Evolutionary conservation across 2,329 filamentous ascomycete genomes (phyloP), one percentile per base, ranked within the genome.

Genomic region (Cryphonectria radicalis): DNA sequence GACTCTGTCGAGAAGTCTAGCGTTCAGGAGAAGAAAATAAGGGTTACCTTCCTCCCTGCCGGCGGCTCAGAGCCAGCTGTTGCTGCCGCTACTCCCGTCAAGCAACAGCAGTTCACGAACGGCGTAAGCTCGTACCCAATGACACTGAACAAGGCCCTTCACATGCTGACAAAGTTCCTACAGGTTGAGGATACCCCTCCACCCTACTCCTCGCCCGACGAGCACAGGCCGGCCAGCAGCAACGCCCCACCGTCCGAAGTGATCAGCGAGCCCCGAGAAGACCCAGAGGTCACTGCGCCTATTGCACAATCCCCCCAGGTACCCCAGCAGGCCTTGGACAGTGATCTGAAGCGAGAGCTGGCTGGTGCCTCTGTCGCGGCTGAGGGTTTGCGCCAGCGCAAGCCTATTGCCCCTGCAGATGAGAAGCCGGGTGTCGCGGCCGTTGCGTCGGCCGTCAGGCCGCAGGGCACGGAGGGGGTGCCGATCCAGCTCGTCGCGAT

Each of bases 11-110:
- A 93, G 71, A 98, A 97, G 84, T 86, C 87, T 19, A 86, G 88
- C 32, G 91, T 99, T 72, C 90, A 94, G 78, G 96, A 99, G 86
- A 93, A 92, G 85, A 99, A 98, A 87, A 99, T 99, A 76, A 91
- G 95, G 63, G 96, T 99, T 74, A 88, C 87, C 76, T 99, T 95
- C 87, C 86, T 98, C 59, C 82, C 92, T 64, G 86, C 91, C 13
- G 69, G 50, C 25, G 88, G 89, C 66, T 87, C 87, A 6, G 75
- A 73, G 19, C 70, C 74, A 25, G 59, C 67, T 10, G 72, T 67
- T 13, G 72, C 74, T 11, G 74, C 74, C 10, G 74, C 77, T 6
- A 81, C 80, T 2, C 80, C 80, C 17, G 67, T 75, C 66, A 78
- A 78, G 53, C 72, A 74, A 13, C 63, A 50, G 14, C 69, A 69